These are phyloP conservation scores for Pseudocercospora fijiensis DNA, from an alignment of 2,329 filamentous ascomycete species.

Conservation along the genomic window DNA sequence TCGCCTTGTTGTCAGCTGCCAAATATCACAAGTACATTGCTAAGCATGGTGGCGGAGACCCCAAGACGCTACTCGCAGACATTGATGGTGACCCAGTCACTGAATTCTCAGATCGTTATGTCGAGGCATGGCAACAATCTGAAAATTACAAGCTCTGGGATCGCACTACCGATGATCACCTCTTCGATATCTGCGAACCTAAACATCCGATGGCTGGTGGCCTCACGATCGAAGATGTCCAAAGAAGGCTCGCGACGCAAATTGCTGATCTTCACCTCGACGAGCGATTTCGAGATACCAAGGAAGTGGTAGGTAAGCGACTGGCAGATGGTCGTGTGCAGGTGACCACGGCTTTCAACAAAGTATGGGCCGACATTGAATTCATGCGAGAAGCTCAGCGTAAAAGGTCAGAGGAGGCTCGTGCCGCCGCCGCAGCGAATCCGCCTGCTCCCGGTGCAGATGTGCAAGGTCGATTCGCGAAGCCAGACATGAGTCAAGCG, in stretches of 20 bases:
- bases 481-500: constrained; percentile 54
- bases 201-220: constrained; percentile 91
- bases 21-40: constrained; percentile 70
- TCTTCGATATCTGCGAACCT: constrained; percentile 93
- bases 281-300: constrained; percentile 78
- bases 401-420: constrained; percentile 59
- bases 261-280: constrained; percentile 92
- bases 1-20: constrained; percentile 81
- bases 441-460: constrained; percentile 12
- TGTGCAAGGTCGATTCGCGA: constrained; percentile 25
- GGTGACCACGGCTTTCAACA: constrained; percentile 82
- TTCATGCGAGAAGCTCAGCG: constrained; percentile 71
- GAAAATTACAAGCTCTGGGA: constrained; percentile 92
- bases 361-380: constrained; percentile 88
- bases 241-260: constrained; percentile 83
- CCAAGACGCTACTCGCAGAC: constrained; percentile 61
- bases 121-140: constrained; percentile 82
- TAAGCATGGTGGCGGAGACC: constrained; percentile 48
- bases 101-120: constrained; percentile 82
- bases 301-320: constrained; percentile 83
- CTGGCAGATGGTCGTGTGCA: constrained; percentile 85
- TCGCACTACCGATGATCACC: constrained; percentile 67
- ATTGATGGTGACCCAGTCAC: constrained; percentile 76
- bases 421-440: constrained; percentile 39
- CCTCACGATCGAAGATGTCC: constrained; percentile 89